Evolutionary conservation across 371 early-diverging fungal species (phyloP).

Genomic region (Syncephalastrum racemosum): DNA sequence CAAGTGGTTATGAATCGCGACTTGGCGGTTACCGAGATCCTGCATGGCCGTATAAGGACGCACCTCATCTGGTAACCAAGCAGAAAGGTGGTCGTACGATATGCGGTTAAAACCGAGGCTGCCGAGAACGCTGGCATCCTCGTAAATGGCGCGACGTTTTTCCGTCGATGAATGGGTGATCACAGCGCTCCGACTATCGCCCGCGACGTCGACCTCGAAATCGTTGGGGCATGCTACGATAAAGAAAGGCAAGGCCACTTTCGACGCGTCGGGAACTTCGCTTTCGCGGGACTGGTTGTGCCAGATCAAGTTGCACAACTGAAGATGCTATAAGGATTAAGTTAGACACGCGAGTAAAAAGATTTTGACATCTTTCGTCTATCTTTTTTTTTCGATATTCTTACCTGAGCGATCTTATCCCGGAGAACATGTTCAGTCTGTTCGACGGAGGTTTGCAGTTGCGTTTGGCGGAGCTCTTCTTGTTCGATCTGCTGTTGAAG

Average conservation of each 20-base stretch:
- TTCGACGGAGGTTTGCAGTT: conserved; percentile 11
- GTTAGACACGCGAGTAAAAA: not conserved
- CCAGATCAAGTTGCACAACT: conserved; percentile 19
- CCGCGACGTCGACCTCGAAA: conserved; percentile 5
- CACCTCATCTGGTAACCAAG: conserved; percentile 14
- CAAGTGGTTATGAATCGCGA: conserved; percentile 10
- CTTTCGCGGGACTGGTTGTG: conserved; percentile 5
- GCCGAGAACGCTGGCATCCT: conserved; percentile 14
- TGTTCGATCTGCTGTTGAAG: conserved; percentile 14
- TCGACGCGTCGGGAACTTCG: not conserved
- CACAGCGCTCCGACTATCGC: conserved; percentile 12
- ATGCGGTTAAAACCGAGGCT: conserved; percentile 11
- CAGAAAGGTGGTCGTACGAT: conserved; percentile 14
- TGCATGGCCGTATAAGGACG: conserved; percentile 1
- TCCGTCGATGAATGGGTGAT: conserved; percentile 6
- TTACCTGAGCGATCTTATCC: conserved; percentile 12
- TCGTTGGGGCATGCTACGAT: conserved; percentile 11
- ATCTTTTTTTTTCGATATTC: conserved; percentile 2
- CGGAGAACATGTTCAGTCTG: conserved; percentile 11
- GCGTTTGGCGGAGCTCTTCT: conserved; percentile 18
- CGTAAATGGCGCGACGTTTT: conserved; percentile 8
- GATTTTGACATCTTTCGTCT: not conserved
- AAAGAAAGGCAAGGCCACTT: conserved; percentile 16
- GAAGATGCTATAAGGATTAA: conserved; percentile 9
- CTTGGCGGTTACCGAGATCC: too few relatives aligned